phyloP scores from a whole-genome alignment of 495 filamentous ascomycete genomes.

The Thozetella sp. region DNA sequence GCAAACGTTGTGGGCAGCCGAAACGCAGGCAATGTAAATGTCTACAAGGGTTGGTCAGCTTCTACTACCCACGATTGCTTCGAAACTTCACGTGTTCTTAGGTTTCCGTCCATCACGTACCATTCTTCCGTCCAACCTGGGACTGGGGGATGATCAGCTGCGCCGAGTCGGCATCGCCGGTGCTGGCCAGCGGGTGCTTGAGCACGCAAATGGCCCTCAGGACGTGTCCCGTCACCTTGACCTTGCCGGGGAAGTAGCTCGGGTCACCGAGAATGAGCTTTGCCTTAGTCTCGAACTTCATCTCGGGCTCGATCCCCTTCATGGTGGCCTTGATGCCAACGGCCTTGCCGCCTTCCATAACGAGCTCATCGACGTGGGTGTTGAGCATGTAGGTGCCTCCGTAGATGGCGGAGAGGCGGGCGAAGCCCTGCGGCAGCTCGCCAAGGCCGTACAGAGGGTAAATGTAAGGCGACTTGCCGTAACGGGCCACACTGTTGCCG shows the following conservation, averaged over 20 bases:
- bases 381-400: constrained; percentile 99
- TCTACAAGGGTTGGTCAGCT: constrained; percentile 51
- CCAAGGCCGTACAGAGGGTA: constrained; percentile 98
- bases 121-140: constrained; percentile 92
- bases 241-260: constrained; percentile 93
- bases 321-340: constrained; percentile 96
- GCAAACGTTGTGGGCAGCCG: constrained; percentile 95
- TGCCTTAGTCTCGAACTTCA: constrained; percentile 94
- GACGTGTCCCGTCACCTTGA: constrained; percentile 81
- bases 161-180: constrained; percentile 85
- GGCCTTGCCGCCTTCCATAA: constrained; percentile 80
- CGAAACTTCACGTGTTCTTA: not conserved
- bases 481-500: constrained; percentile 96
- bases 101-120: constrained; percentile 49
- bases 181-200: constrained; percentile 87
- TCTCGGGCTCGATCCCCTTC: constrained; percentile 78
- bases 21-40: constrained; percentile 97
- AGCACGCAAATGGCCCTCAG: constrained; percentile 97
- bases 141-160: constrained; percentile 98
- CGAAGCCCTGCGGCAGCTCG: constrained; percentile 97
- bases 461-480: constrained; percentile 99
- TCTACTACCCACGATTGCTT: not conserved
- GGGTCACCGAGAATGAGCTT: constrained; percentile 97
- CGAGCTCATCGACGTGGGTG: constrained; percentile 85
- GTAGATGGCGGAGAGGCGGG: constrained; percentile 95